phyloP scores from a whole-genome alignment of 2,329 filamentous ascomycete species.

The Claviceps digitariae region DNA sequence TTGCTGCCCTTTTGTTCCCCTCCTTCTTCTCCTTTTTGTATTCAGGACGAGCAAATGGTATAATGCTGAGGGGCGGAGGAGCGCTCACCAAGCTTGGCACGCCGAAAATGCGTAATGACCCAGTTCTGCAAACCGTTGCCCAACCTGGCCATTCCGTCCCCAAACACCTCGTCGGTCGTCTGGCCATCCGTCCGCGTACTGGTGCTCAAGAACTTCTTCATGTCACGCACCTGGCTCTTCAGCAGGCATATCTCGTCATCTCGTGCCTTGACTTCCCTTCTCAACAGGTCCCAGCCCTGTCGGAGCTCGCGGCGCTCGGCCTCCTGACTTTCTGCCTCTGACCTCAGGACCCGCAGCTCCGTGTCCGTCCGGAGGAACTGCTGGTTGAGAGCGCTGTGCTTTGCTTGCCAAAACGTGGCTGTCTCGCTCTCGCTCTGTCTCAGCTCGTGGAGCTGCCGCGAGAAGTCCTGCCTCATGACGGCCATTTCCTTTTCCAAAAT shows the following conservation, averaged over 20 bases:
- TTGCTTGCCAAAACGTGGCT: slow-evolving; percentile 43
- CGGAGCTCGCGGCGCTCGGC: slow-evolving; percentile 35
- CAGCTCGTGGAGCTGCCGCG: slow-evolving; percentile 24
- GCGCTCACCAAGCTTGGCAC: slow-evolving; percentile 39
- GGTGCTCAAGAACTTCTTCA: slow-evolving; percentile 60
- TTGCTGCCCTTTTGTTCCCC: too few relatives aligned
- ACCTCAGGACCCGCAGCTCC: slow-evolving; percentile 35
- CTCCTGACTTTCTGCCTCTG: slow-evolving; percentile 34
- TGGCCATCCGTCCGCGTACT: slow-evolving; percentile 49
- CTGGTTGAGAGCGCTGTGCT: slow-evolving; percentile 38
- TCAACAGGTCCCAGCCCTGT: slow-evolving; percentile 33
- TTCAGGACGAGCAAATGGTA: too few relatives aligned
- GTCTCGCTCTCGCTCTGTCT: slow-evolving; percentile 26
- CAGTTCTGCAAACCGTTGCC: slow-evolving; percentile 61
- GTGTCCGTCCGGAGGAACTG: slow-evolving; percentile 38
- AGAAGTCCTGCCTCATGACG: slow-evolving; percentile 39
- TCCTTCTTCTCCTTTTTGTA: too few relatives aligned
- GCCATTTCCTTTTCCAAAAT: slow-evolving; percentile 38
- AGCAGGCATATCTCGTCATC: slow-evolving; percentile 44
- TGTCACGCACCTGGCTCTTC: slow-evolving; percentile 46
- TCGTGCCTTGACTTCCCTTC: slow-evolving; percentile 30
- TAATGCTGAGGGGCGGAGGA: too few relatives aligned
- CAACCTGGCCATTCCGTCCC: slow-evolving; percentile 45
- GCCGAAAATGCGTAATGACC: slow-evolving; percentile 56
- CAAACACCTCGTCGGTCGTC: slow-evolving; percentile 53